phyloP scores from a whole-genome alignment of 1,284 basidiomycete species.

The Cutaneotrichosporon cyanovorans region DNA sequence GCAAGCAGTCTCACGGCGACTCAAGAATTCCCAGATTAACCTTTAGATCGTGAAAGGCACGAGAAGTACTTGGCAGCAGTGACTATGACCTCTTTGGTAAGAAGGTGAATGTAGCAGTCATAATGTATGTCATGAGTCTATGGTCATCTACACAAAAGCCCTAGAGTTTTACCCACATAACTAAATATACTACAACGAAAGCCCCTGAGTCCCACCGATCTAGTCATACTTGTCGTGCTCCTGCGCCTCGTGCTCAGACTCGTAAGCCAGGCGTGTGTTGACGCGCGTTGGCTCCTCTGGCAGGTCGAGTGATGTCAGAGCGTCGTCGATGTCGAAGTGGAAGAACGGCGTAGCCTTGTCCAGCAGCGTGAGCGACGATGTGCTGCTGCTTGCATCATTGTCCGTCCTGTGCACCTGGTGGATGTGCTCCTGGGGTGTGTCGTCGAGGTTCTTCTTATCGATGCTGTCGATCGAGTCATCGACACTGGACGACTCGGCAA shows the following conservation, averaged over 20 bases:
- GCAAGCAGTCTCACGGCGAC: too few relatives aligned
- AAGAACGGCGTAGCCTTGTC: constrained; percentile 44
- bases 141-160: too few relatives aligned
- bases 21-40: too few relatives aligned
- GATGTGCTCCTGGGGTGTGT: background rate
- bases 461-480: background rate
- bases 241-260: background rate
- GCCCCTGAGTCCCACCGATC: too few relatives aligned
- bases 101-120: too few relatives aligned
- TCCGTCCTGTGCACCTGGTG: background rate
- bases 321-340: constrained; percentile 46
- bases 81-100: too few relatives aligned
- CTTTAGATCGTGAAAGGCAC: too few relatives aligned
- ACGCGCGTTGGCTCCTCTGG: background rate
- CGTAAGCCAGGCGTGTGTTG: background rate
- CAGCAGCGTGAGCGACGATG: constrained; percentile 24
- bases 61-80: too few relatives aligned
- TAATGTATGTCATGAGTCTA: too few relatives aligned
- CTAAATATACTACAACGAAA: too few relatives aligned
- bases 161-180: too few relatives aligned
- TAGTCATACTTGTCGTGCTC: background rate
- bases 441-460: constrained; percentile 10
- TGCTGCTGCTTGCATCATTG: constrained; percentile 7
- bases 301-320: constrained; percentile 23
- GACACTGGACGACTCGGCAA: background rate